Conservation (phyloP, 352 stramenopile genomes). For the Pythium insidiosum region DNA sequence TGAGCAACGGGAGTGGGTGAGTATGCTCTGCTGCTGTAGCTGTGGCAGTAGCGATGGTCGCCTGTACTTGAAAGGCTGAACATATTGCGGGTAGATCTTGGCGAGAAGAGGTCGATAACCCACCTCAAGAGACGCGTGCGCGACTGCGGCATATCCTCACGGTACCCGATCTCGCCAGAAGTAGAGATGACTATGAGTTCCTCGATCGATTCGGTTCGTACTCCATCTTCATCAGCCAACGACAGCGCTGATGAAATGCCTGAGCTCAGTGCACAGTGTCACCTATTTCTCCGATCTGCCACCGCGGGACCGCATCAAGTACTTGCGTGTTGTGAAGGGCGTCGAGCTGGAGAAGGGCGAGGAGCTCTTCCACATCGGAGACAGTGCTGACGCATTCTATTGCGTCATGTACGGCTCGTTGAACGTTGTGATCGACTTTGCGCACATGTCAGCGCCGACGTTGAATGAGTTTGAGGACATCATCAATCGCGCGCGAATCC, state of each 20-base stretch:
- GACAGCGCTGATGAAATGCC: too few relatives aligned
- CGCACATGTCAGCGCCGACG: slow-evolving; percentile 51
- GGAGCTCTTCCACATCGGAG: slow-evolving; percentile 59
- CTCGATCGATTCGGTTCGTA: slow-evolving; percentile 50
- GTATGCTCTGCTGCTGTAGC: background rate
- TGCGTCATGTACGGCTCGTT: slow-evolving; percentile 70
- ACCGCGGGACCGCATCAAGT: slow-evolving; percentile 37
- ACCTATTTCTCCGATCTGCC: slow-evolving; percentile 61
- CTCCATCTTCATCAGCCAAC: background rate
- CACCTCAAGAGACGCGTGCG: slow-evolving; percentile 26
- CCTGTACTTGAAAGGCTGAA: background rate
- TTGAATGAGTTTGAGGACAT: slow-evolving; percentile 70
- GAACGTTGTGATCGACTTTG: slow-evolving; percentile 69
- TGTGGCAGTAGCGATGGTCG: slow-evolving; percentile 15
- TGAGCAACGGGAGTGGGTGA: background rate
- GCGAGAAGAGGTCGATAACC: slow-evolving; percentile 19
- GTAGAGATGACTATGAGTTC: slow-evolving; percentile 54
- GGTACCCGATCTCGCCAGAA: slow-evolving; percentile 26
- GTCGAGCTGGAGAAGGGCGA: slow-evolving; percentile 57
- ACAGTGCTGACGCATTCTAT: slow-evolving; percentile 65
- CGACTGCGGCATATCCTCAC: slow-evolving; percentile 39
- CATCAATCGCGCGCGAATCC: slow-evolving; percentile 52
- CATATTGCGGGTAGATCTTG: background rate
- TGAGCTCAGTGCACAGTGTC: slow-evolving; percentile 47
- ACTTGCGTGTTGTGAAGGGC: slow-evolving; percentile 55